Evolutionary conservation across 2,329 filamentous ascomycete genomes (phyloP).

Genomic region (Rhynchosporium secalis): DNA sequence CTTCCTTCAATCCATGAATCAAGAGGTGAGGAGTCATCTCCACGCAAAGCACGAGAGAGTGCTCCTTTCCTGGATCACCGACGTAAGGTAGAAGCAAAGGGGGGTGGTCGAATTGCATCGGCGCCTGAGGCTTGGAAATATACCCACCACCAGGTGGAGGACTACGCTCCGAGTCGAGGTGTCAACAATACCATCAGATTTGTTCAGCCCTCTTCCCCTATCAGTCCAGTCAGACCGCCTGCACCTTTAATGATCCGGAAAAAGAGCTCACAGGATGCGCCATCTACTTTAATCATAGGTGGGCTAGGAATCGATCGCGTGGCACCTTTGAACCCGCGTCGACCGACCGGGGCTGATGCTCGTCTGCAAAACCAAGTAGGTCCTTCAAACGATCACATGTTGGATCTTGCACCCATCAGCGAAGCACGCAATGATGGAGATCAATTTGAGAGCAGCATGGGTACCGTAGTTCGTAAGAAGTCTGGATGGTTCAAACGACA

Average conservation of each 20-base stretch:
- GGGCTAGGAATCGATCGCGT: constrained; percentile 15
- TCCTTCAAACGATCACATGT: constrained; percentile 12
- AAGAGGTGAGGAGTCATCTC: constrained; percentile 29
- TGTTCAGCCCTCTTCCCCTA: constrained; percentile 32
- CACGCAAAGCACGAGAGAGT: constrained; percentile 20
- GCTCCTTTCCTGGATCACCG: constrained; percentile 20
- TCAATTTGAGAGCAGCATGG: constrained; percentile 28
- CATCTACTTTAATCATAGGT: constrained; percentile 24
- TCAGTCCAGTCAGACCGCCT: constrained; percentile 37
- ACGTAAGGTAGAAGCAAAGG: constrained; percentile 22
- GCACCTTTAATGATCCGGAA: constrained; percentile 39
- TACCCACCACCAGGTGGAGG: constrained; percentile 17
- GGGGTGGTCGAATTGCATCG: constrained; percentile 34
- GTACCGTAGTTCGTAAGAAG: constrained; percentile 36
- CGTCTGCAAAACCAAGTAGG: constrained; percentile 31
- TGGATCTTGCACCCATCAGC: constrained; percentile 29
- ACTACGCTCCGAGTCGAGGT: constrained; percentile 17
- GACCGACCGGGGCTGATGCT: constrained; percentile 24
- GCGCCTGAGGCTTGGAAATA: constrained; percentile 35
- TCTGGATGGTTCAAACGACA: constrained; percentile 40
- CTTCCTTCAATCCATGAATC: constrained; percentile 38
- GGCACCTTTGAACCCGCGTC: constrained; percentile 2
- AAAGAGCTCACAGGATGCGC: constrained; percentile 32
- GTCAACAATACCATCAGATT: constrained; percentile 36
- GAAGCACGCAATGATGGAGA: constrained; percentile 24